Percentiles rank a stretch among this genome's conserved stretches.
These are phyloP conservation scores for Silene conica DNA, from an alignment of 148 eudicot species.

Conservation along the genomic window DNA sequence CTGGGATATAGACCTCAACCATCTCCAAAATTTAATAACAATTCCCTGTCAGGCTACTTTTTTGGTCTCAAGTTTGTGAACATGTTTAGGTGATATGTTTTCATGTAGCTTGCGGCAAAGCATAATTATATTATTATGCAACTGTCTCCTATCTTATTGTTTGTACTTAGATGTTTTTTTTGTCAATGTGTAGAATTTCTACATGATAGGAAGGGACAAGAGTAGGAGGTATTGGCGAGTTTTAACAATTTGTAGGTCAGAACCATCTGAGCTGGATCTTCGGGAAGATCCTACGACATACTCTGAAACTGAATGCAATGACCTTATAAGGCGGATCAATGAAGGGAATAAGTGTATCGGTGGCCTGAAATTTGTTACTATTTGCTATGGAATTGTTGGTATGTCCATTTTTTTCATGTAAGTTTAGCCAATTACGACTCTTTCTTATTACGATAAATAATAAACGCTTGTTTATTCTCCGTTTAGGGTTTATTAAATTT, in stretches of 20 bases:
- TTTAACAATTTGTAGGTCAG: slow-evolving; percentile 74
- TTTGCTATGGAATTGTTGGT: slow-evolving; percentile 94
- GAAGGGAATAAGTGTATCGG: slow-evolving; percentile 89
- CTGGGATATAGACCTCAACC: background rate
- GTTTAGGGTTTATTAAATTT: slow-evolving; percentile 74
- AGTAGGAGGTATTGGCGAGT: slow-evolving; percentile 80
- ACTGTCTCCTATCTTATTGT: background rate
- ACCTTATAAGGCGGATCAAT: slow-evolving; percentile 69
- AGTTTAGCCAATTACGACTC: background rate
- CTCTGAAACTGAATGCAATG: slow-evolving; percentile 67
- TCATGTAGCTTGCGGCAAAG: background rate
- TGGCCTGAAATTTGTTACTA: slow-evolving; percentile 81
- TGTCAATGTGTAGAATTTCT: slow-evolving; percentile 55
- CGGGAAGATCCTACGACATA: slow-evolving; percentile 75
- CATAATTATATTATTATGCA: slow-evolving; percentile 1
- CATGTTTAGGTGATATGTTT: background rate
- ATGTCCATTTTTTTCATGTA: slow-evolving; percentile 19
- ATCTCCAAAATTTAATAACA: background rate
- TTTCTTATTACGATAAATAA: background rate
- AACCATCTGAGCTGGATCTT: slow-evolving; percentile 70
- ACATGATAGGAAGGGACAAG: slow-evolving; percentile 90
- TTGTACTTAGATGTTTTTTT: background rate
- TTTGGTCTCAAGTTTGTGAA: background rate
- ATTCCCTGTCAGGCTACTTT: no score
- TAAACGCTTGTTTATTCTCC: background rate